A percentile compares a stretch with the other conserved stretches of the same genome.
These are phyloP conservation scores for Cocos nucifera DNA, from an alignment of 176 grass and related monocot genomes.

Conservation along the genomic window DNA sequence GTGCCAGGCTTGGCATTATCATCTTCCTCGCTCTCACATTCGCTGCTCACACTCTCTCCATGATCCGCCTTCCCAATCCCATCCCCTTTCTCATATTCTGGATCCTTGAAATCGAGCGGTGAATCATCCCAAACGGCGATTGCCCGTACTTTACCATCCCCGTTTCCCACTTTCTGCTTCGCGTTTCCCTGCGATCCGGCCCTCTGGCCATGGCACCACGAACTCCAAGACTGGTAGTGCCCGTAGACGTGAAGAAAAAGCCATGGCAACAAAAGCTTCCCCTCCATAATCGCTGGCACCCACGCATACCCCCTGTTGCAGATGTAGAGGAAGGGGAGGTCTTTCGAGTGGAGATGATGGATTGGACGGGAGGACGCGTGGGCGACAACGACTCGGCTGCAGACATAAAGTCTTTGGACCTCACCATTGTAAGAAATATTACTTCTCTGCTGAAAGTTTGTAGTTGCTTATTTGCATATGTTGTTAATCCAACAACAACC, in stretches of 20 bases:
- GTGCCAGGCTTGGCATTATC: constrained; percentile 24
- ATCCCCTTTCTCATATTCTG: constrained; percentile 66
- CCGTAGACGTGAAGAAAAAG: constrained; percentile 75
- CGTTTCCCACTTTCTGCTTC: background rate
- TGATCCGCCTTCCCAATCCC: constrained; percentile 21
- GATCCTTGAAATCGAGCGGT: constrained; percentile 65
- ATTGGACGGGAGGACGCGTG: constrained; percentile 61
- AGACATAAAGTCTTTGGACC: constrained; percentile 67
- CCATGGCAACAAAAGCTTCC: constrained; percentile 75
- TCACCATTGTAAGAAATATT: constrained; percentile 41
- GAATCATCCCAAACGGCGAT: constrained; percentile 57
- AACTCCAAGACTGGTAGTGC: constrained; percentile 61
- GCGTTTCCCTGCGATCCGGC: too few species aligned
- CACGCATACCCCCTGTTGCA: constrained; percentile 64
- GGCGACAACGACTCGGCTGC: constrained; percentile 64
- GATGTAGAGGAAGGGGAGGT: constrained; percentile 74
- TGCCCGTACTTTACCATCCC: constrained; percentile 39
- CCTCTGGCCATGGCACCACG: constrained; percentile 46
- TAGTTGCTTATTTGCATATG: background rate
- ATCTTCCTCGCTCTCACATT: constrained; percentile 57
- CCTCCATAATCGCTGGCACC: constrained; percentile 87
- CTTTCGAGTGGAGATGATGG: constrained; percentile 75
- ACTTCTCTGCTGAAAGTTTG: constrained; percentile 1
- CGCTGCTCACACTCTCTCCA: constrained; percentile 62
- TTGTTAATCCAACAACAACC: background rate